These are phyloP conservation scores for Trifolium fragiferum DNA, from an alignment of 306 rosid species.

Conservation along the genomic window DNA sequence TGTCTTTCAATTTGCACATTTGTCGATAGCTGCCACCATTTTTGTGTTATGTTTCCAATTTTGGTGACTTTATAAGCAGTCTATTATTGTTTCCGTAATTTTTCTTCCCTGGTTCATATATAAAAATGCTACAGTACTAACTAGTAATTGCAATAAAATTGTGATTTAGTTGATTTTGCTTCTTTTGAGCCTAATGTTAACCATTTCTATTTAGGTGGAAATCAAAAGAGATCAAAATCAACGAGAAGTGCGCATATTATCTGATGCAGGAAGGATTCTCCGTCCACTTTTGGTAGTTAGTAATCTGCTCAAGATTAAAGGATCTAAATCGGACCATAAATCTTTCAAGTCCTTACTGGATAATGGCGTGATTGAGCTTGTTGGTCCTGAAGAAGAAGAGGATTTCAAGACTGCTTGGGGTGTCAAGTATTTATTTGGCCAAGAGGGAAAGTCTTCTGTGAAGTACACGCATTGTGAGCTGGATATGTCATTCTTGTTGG, in stretches of 20 bases:
- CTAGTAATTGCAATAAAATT: conserved; percentile 18
- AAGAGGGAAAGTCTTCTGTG: conserved; percentile 53
- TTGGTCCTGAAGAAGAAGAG: conserved; percentile 98
- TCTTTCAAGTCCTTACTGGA: conserved; percentile 69
- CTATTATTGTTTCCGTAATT: background rate
- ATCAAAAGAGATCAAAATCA: conserved; percentile 78
- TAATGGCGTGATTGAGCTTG: conserved; percentile 76
- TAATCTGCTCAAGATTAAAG: conserved; percentile 65
- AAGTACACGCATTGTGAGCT: conserved; percentile 94
- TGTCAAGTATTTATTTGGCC: conserved; percentile 58
- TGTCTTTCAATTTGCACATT: background rate
- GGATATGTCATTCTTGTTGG: conserved; percentile 83
- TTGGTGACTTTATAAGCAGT: background rate
- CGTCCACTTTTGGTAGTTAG: conserved; percentile 90
- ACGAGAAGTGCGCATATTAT: conserved; percentile 78
- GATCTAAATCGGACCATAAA: conserved; percentile 54
- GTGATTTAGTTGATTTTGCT: conserved; percentile 18
- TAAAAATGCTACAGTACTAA: background rate
- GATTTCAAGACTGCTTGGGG: conserved; percentile 91
- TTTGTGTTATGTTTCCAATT: background rate
- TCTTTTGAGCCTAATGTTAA: conserved; percentile 23
- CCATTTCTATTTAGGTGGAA: conserved; percentile 68
- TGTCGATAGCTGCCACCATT: background rate
- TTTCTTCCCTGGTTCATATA: background rate
- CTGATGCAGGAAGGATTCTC: conserved; percentile 93